Base-by-base conservation (phyloP, 139 green algal genomes). In the Mesotaenium endlicherianum region DNA sequence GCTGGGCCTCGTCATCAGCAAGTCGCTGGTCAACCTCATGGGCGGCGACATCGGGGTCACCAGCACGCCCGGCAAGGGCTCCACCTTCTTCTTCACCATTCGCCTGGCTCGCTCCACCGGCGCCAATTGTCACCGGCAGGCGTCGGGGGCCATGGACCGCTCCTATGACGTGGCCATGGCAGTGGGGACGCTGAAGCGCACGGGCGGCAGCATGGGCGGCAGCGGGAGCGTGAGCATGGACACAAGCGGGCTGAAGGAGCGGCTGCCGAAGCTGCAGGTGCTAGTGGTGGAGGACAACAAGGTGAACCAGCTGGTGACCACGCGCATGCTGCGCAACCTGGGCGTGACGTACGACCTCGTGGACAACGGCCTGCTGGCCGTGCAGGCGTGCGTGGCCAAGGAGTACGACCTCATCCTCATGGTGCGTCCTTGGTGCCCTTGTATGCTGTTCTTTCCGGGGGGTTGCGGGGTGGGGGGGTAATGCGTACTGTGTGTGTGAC, bases 251-350 rank as follows among this genome's bases (percentile, higher is more conserved):
- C 36, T 43, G 6, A 75, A 45, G 20, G 67, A 75, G 67, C 38
- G 31, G 38, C 36, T 75, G 67, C 38, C 67, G 16, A 31, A 43
- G 11, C 67, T 75, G 30, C 36, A 75, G 49, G 75, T 74, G 30
- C 68, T 84, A 49, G 77, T 84, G 41, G 77, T 40, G 45, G 77
- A 84, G 11, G 77, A 84, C 77, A 84, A 84, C 68, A 84, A 84
- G 38, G 77, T 85, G 40, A 85, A 85, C 55, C 79, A 85, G 41
- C 16, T 85, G 4, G 79, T 85, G 69, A 60, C 43, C 11, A 80
- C 64, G 14, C 26, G 67, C 41, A 85, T 85, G 38, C 60, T 85
- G 16, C 59, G 64, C 16, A 85, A 79, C 64, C 39, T 85, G 38
- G 60, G 79, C 31, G 31, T 67, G 3, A 44, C 31, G n/a, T 85